Evolutionary conservation across 2,329 filamentous ascomycete genomes (phyloP), one percentile per base, ranked within the genome.

Genomic region (Fusarium anthophilum): DNA sequence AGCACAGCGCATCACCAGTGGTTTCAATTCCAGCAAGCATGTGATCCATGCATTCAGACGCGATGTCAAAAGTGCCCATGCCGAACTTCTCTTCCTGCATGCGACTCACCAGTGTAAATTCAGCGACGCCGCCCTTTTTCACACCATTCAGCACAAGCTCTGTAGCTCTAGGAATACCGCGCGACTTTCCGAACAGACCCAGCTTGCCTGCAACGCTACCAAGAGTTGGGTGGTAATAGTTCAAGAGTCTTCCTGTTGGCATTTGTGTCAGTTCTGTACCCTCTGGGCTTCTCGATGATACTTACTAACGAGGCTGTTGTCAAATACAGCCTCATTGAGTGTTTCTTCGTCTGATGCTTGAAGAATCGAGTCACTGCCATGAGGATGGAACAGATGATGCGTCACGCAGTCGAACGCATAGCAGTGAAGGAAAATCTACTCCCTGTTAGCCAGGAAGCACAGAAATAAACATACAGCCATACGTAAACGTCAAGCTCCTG

Each of bases 1-100:
- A 76, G 45, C 73, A 76, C 5, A 76, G 45, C 0, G 74, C 62
- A 35, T 76, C 74, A 8, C 74, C 74, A 3, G 74, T 76, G 5
- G 74, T 76, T 44, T 76, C 74, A 10, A 76, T 76, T 3, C 74
- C 74, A 2, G 74, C 74, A 2, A 64, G 47, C 37, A 67, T 76
- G 26, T 76, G 74, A 26, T 76, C 73, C 59, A 72, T 63, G 5
- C 74, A 76, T 44, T 76, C 74, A 3, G 74, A 72, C 1, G 73
- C 73, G 28, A 75, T 66, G 20, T 61, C 63, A 17, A 66, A 22
- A 5, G 26, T 44, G 2, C 57, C 60, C 50, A 75, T 53, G 2
- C 58, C 44, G 5, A 72, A 66, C n/a, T 75, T 72, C 6, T 55
- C 55, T 8, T 72, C 63, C 14, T 56, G 61, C 64, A 75, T 57